Evolutionary conservation across 139 green algal species (phyloP).

Genomic region (Chlamydomonas asymmetrica): DNA sequence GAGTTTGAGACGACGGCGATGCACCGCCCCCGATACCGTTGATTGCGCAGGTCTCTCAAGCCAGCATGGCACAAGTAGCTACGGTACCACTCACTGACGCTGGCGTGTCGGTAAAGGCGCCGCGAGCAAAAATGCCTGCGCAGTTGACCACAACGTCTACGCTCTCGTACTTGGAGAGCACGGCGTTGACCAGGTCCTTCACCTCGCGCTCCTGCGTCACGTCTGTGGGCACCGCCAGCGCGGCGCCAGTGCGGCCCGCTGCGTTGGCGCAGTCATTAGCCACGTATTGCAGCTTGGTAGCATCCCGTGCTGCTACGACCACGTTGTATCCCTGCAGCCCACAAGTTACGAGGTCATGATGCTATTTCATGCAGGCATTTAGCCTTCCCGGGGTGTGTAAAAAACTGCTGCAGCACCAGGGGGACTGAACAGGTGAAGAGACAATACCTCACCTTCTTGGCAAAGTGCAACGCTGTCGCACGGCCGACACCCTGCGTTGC

Average conservation of each 20-base stretch:
- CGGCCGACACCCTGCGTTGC: slow-evolving; percentile 45
- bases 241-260: slow-evolving; percentile 20
- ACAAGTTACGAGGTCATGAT: no score
- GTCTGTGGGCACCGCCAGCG: slow-evolving; percentile 21
- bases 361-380: no score
- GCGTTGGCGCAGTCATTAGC: slow-evolving; percentile 36
- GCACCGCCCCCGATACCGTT: no score
- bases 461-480: slow-evolving; percentile 48
- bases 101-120: slow-evolving; percentile 35
- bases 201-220: slow-evolving; percentile 36
- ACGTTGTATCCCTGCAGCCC: slow-evolving; percentile 58
- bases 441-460: no score
- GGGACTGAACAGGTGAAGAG: no score
- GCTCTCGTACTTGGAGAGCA: slow-evolving; percentile 40
- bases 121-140: slow-evolving; percentile 41
- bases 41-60: no score
- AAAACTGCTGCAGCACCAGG: no score
- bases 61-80: no score
- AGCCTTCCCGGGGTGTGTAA: no score
- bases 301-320: slow-evolving; percentile 47
- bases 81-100: slow-evolving; percentile 1
- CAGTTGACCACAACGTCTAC: slow-evolving; percentile 43
- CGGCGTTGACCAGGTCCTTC: slow-evolving; percentile 29
- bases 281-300: slow-evolving; percentile 32
- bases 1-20: no score